Conservation (phyloP, 1,139 yeast species). For the Hanseniaspora sp. region DNA sequence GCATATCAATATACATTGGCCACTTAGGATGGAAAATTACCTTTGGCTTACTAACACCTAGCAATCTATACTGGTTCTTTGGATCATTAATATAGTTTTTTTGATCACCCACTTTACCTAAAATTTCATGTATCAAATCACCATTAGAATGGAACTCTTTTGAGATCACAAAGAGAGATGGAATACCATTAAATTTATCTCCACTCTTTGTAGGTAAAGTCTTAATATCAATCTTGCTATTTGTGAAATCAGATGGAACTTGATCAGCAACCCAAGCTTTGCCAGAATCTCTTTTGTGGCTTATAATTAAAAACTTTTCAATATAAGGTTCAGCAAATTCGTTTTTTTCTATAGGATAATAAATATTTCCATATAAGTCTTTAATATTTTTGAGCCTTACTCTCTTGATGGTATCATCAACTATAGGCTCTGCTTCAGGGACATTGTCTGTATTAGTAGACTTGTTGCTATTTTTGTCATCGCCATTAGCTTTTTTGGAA, state of each 20-base stretch:
- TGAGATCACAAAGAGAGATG: constrained; percentile 55
- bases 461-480: constrained; percentile 22
- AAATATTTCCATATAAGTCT: constrained; percentile 43
- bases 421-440: not conserved
- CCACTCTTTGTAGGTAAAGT: constrained; percentile 28
- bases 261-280: constrained; percentile 26
- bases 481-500: constrained; percentile 17
- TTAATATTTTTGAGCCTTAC: constrained; percentile 28
- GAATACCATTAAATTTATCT: constrained; percentile 53
- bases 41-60: constrained; percentile 78
- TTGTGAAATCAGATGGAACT: constrained; percentile 18
- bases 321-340: constrained; percentile 38
- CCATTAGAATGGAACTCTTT: constrained; percentile 35
- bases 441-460: constrained; percentile 19
- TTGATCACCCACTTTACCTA: constrained; percentile 64
- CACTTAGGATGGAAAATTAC: constrained; percentile 45
- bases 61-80: constrained; percentile 63
- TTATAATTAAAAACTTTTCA: constrained; percentile 23
- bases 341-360: constrained; percentile 37
- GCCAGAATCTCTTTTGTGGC: constrained; percentile 21
- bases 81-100: constrained; percentile 52
- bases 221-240: constrained; percentile 26
- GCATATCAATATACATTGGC: constrained; percentile 62
- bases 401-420: constrained; percentile 19
- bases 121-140: constrained; percentile 49